Evolutionary conservation across 495 filamentous ascomycete genomes (phyloP).

Genomic region (Viridothelium virens): DNA sequence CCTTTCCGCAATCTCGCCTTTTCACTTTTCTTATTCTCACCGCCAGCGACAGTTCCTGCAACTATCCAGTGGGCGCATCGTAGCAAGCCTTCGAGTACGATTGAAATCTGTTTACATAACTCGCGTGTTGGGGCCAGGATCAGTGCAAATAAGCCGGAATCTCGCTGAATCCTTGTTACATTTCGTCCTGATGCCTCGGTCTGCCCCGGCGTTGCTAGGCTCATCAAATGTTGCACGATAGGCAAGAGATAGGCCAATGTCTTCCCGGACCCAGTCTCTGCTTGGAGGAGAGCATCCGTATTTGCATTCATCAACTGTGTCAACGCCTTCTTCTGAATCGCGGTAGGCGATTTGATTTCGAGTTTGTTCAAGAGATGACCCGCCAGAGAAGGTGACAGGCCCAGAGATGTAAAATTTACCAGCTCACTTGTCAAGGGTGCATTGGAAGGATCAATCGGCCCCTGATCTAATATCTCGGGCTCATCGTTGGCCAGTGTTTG

Average conservation of each 20-base stretch:
- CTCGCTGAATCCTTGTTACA: constrained; percentile 51
- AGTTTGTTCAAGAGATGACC: constrained; percentile 79
- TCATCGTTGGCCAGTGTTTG: constrained; percentile 31
- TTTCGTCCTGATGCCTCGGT: constrained; percentile 13
- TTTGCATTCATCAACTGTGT: constrained; percentile 70
- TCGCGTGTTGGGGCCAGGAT: constrained; percentile 88
- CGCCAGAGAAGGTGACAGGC: constrained; percentile 67
- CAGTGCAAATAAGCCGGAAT: constrained; percentile 87
- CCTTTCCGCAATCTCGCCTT: constrained; percentile 89
- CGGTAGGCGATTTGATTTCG: constrained; percentile 81
- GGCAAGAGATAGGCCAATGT: constrained; percentile 89
- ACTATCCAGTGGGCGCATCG: constrained; percentile 86
- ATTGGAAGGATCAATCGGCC: constrained; percentile 73
- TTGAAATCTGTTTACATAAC: constrained; percentile 82
- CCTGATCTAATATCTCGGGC: constrained; percentile 38
- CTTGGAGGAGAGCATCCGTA: constrained; percentile 90
- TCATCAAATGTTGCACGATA: constrained; percentile 79
- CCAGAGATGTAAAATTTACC: constrained; percentile 74
- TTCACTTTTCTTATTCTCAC: constrained; percentile 95
- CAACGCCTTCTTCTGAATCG: constrained; percentile 85
- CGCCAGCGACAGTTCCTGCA: constrained; percentile 83
- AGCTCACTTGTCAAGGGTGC: constrained; percentile 81
- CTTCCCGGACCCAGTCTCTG: constrained; percentile 95
- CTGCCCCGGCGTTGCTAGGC: constrained; percentile 44
- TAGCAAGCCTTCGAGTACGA: constrained; percentile 72